Evolutionary conservation across 768 basidiomycete species (phyloP), one percentile per base, ranked within the genome.

Genomic region (Rhizopogon vulgaris): DNA sequence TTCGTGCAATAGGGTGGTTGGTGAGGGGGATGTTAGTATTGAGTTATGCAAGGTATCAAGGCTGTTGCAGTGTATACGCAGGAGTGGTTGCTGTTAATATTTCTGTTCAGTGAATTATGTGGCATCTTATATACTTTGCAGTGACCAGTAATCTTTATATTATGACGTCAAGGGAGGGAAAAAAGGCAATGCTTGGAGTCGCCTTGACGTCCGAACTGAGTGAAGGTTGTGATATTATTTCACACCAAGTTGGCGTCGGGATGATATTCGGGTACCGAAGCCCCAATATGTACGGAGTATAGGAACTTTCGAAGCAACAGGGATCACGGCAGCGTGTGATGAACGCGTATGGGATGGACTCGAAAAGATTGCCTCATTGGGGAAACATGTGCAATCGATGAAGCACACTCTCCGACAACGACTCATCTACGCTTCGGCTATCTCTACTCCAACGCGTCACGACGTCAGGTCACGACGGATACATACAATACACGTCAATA

Each of bases 131-230:
- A 68, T 67, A 55, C 48, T 6, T 48, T 22, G 14, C 42, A 15
- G 17, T 10, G 27, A 30, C 24, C 38, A 28, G 27, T 6, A 14
- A 15, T 48, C 47, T 9, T 40, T 41, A 38, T n/a, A 8, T 28
- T 25, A 24, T 27, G 65, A 66, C 65, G 62, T 68, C 64, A 68
- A 66, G 64, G 65, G 64, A 51, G 15, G 25, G 27, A 47, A 45
- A 43, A 34, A 27, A 41, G 34, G 53, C 50, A 52, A 10, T 8
- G 15, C 46, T 3, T 52, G 51, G 51, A 52, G 48, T 48, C 27
- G 49, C 32, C 25, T 52, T 52, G 51, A 52, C 51, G 9, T 34
- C 32, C 32, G 3, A 28, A 34, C 7, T 8, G 28, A 52, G 36
- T 37, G 48, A 51, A 32, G 25, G n/a, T 30, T 45, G n/a, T 4